Evolutionary conservation across 306 rosid species (phyloP).

Genomic region (Quercus gilva): DNA sequence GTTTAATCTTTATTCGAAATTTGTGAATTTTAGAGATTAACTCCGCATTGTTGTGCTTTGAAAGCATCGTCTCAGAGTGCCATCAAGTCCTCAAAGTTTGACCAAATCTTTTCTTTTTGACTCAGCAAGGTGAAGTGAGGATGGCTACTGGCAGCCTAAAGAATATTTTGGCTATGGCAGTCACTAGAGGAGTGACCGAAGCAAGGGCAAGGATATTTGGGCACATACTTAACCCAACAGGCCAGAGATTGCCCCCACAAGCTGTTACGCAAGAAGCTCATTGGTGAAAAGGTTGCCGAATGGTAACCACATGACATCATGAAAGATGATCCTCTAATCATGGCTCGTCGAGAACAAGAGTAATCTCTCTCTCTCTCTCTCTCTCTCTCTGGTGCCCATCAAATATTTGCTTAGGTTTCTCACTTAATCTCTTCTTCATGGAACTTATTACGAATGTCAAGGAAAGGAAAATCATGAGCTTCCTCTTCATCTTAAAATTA

Average conservation of each 20-base stretch:
- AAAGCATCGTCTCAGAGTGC: background rate
- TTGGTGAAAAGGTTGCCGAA: slow-evolving; percentile 73
- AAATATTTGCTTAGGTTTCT: slow-evolving; percentile 2
- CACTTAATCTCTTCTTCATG: background rate
- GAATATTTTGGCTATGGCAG: slow-evolving; percentile 47
- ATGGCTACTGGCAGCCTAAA: slow-evolving; percentile 68
- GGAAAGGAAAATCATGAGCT: background rate
- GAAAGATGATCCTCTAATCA: slow-evolving; percentile 68
- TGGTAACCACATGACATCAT: slow-evolving; percentile 89
- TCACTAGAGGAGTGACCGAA: slow-evolving; percentile 51
- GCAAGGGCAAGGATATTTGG: slow-evolving; percentile 84
- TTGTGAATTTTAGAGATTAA: background rate
- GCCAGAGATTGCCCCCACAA: slow-evolving; percentile 74
- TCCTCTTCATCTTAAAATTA: background rate
- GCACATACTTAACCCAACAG: slow-evolving; percentile 65
- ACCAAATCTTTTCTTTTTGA: background rate
- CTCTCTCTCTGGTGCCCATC: background rate
- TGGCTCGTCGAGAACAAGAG: slow-evolving; percentile 82
- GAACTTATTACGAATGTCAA: background rate
- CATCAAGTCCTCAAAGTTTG: background rate
- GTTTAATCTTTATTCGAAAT: too few relatives aligned
- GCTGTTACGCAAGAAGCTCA: slow-evolving; percentile 73
- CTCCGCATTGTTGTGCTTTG: background rate
- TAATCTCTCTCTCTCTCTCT: slow-evolving; percentile 21
- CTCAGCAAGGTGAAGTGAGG: slow-evolving; percentile 14